Conservation (phyloP, 257 asterid species). For the Oldenlandia corymbosa region DNA sequence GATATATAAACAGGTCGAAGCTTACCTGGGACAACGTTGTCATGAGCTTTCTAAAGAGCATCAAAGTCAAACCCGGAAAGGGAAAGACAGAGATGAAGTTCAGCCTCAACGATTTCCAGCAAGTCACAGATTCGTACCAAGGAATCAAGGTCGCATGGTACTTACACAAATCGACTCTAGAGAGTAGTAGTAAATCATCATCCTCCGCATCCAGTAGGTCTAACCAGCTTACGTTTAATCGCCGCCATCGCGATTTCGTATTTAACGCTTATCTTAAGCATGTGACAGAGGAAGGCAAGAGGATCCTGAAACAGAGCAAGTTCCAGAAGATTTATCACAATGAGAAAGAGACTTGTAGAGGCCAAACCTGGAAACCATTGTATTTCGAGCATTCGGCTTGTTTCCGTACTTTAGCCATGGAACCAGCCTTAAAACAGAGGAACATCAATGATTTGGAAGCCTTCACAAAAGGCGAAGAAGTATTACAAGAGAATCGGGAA, state of each 20-base stretch:
- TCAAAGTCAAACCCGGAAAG: too few species aligned
- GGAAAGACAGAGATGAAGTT: too few species aligned
- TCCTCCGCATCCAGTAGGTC: too few species aligned
- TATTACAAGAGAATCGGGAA: conserved; percentile 1
- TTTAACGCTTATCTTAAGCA: not conserved
- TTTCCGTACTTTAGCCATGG: not conserved
- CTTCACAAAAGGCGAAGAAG: not conserved
- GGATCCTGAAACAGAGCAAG: not conserved
- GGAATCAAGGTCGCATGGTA: too few species aligned
- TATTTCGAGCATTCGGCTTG: conserved; percentile 1
- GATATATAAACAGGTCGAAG: too few species aligned
- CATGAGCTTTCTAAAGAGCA: too few species aligned
- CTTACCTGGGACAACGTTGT: too few species aligned
- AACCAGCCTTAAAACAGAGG: not conserved
- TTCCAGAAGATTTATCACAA: conserved; percentile 1
- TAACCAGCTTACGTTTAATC: not conserved
- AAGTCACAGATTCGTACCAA: too few species aligned
- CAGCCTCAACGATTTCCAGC: too few species aligned
- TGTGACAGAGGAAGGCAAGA: not conserved
- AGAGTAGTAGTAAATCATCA: too few species aligned
- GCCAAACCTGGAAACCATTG: not conserved
- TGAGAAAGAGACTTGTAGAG: not conserved
- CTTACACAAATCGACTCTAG: too few species aligned
- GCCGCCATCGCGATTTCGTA: not conserved
- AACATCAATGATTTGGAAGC: not conserved